Base-by-base conservation (phyloP, 1,284 basidiomycete genomes). In the Trametes pubescens region DNA sequence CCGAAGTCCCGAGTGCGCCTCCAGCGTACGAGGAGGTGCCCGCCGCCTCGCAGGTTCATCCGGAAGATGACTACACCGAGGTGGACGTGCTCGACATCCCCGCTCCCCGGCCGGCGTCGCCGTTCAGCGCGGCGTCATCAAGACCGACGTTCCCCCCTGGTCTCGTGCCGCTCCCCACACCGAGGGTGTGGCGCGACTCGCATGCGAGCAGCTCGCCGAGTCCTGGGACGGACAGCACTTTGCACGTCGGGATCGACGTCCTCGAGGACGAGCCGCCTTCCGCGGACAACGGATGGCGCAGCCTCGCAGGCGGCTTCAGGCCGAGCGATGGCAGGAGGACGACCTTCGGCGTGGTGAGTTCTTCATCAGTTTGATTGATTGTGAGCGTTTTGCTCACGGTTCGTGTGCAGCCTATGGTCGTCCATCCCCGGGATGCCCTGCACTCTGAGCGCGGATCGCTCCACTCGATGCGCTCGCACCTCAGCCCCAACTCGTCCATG, bases 81-180 rank as follows among this genome's bases (percentile, higher is more conserved):
- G 71, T 75, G n/a, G 88, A 90, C 67, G 76, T 86, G 51, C 79
- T 91, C 0, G 89, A 90, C 67, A 77, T 84, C 63, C 88, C 89
- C 1, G 85, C 79, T 0, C 88, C 88, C 0, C 75, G 80, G 14
- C 82, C 86, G 8, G 76, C 82, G 1, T 79, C 82, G 14, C 81
- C 81, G 0, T 88, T 88, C 66, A 71, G 70, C 13, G 73, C 78
- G 11, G 80, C 81, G 0, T 77, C 80, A 1, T 78, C 70, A 13
- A 72, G 62, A 11, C 74, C 74, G 32, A 73, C 74, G 14, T 75
- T 79, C 65, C 86, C 86, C 1, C 87, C 86, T 38, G 87, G 87
- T 6, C 78, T 89, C 21, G 74, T 74, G 0, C 70, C 65, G 2
- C 62, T 79, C 11, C 74, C 77, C 2, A 76, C 76, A 32, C 76